phyloP scores from a whole-genome alignment of 2,329 filamentous ascomycete genomes.

The Xylariomycetidae sp. region DNA sequence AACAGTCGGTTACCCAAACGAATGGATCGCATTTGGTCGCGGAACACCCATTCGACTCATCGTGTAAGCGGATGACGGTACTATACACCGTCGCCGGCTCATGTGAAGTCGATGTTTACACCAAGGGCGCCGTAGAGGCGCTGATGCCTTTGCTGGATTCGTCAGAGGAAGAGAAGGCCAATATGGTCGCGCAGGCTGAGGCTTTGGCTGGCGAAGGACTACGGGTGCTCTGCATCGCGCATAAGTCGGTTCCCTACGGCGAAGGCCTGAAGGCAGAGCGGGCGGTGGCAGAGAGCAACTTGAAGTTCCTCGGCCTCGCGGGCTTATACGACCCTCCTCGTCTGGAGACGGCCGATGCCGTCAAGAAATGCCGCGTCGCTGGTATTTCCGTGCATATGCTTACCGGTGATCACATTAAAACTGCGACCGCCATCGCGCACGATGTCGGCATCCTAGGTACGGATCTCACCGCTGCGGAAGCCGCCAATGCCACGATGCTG shows the following conservation, averaged over 20 bases:
- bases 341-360: constrained; percentile 56
- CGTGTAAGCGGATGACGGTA: constrained; percentile 70
- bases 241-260: constrained; percentile 35
- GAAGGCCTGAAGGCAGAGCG: constrained; percentile 40
- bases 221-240: constrained; percentile 62
- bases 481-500: constrained; percentile 49
- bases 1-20: constrained; percentile 31
- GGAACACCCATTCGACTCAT: constrained; percentile 69
- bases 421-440: constrained; percentile 58
- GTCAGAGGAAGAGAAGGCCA: constrained; percentile 38
- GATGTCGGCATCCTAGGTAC: constrained; percentile 55
- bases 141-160: constrained; percentile 46
- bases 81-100: constrained; percentile 43
- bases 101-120: constrained; percentile 39
- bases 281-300: constrained; percentile 45
- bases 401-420: constrained; percentile 63
- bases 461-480: constrained; percentile 29
- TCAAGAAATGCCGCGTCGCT: constrained; percentile 51
- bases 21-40: constrained; percentile 44
- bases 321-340: constrained; percentile 70
- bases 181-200: constrained; percentile 45
- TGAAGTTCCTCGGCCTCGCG: constrained; percentile 63
- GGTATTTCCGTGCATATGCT: constrained; percentile 65
- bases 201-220: constrained; percentile 57
- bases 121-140: constrained; percentile 55